These are phyloP conservation scores for Luffa acutangula DNA, from an alignment of 306 rosid genomes.

Conservation along the genomic window DNA sequence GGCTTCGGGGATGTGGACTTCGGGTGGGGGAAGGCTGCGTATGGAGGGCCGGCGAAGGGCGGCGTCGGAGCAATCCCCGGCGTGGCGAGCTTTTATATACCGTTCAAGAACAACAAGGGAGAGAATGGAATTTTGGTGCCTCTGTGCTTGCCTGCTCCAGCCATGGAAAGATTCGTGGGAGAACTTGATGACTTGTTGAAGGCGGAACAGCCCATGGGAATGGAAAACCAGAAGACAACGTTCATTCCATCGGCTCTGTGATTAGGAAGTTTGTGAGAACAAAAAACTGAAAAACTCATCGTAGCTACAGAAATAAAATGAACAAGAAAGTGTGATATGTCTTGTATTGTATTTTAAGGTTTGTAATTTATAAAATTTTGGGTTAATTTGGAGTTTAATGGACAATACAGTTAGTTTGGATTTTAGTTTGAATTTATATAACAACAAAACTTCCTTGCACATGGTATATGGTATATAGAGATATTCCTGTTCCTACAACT, in stretches of 20 bases:
- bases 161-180: constrained; percentile 36
- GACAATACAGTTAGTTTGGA: not conserved
- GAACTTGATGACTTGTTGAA: constrained; percentile 16
- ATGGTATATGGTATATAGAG: no score
- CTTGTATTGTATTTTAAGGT: not conserved
- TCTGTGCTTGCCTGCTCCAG: constrained; percentile 28
- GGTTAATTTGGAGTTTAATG: not conserved
- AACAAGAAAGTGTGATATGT: not conserved
- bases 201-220: not conserved
- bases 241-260: constrained; percentile 1
- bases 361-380: not conserved
- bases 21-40: constrained; percentile 50
- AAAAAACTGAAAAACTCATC: not conserved
- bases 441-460: no score
- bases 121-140: constrained; percentile 40
- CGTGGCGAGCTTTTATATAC: constrained; percentile 33
- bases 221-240: not conserved
- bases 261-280: not conserved
- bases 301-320: not conserved
- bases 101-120: constrained; percentile 17
- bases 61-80: constrained; percentile 40
- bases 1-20: constrained; percentile 42
- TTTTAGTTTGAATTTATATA: no score
- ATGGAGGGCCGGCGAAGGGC: constrained; percentile 42
- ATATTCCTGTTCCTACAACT: no score